Conservation (phyloP, 2,329 filamentous ascomycete species). For the Calcarisporium arbuscula region DNA sequence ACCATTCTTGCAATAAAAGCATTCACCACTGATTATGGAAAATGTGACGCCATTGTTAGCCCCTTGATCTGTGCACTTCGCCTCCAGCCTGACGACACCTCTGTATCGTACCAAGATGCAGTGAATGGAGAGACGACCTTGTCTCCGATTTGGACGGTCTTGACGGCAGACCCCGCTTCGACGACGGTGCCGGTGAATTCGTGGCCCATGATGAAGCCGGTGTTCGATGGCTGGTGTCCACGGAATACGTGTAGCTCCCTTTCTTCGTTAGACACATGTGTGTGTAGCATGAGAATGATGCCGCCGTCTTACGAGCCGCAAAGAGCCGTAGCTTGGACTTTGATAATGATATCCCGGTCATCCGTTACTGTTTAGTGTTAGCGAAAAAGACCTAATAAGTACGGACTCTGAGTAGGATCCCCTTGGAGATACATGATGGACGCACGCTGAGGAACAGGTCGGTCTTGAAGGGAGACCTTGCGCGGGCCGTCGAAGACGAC, state of each 20-base stretch:
- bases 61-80: no score
- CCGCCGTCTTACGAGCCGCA: slow-evolving; percentile 87
- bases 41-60: no score
- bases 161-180: slow-evolving; percentile 61
- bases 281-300: slow-evolving; percentile 12
- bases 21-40: slow-evolving; percentile 42
- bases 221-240: slow-evolving; percentile 65
- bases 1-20: slow-evolving; percentile 78
- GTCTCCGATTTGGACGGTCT: slow-evolving; percentile 65
- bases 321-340: slow-evolving; percentile 74
- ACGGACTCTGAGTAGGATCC: no score
- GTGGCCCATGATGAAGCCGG: slow-evolving; percentile 68
- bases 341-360: slow-evolving; percentile 71
- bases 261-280: slow-evolving; percentile 1
- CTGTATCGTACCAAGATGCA: slow-evolving; percentile 64
- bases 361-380: slow-evolving; percentile 55
- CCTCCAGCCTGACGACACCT: no score
- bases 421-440: slow-evolving; percentile 1
- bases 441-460: slow-evolving; percentile 63
- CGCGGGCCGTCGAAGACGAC: slow-evolving; percentile 79
- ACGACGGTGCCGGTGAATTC: slow-evolving; percentile 78
- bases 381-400: no score
- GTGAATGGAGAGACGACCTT: slow-evolving; percentile 81
- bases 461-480: slow-evolving; percentile 70
- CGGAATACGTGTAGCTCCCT: slow-evolving; percentile 85